These are phyloP conservation scores for Phytophthora constricta DNA, from an alignment of 352 stramenopile genomes.

Conservation along the genomic window DNA sequence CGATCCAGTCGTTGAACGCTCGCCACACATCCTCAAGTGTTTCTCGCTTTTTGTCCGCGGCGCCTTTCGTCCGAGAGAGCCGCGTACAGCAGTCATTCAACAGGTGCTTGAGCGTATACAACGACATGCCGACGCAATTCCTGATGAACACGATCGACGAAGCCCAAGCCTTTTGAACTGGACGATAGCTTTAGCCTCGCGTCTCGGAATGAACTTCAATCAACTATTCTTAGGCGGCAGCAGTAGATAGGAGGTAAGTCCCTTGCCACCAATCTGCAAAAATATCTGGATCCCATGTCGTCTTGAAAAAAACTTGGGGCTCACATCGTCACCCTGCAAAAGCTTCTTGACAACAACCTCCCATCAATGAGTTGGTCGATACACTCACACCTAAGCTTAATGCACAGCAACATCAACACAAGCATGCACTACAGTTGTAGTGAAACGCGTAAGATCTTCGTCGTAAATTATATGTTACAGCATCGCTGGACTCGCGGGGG, in stretches of 20 bases:
- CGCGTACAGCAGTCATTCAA: constrained; percentile 75
- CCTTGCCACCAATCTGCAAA: neutral
- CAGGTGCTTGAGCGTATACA: constrained; percentile 81
- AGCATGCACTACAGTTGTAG: too few relatives aligned
- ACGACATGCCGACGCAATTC: constrained; percentile 46
- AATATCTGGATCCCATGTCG: too few relatives aligned
- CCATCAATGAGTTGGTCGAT: too few relatives aligned
- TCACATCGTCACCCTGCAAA: too few relatives aligned
- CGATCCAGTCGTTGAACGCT: constrained; percentile 81
- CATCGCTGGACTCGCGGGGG: neutral
- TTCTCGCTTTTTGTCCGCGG: constrained; percentile 69
- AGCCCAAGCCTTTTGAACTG: neutral
- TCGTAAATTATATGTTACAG: constrained; percentile 7
- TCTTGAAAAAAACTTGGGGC: too few relatives aligned
- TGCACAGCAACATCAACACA: too few relatives aligned
- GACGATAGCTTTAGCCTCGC: neutral
- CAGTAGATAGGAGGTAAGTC: neutral
- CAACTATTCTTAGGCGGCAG: neutral
- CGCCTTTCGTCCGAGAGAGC: constrained; percentile 60
- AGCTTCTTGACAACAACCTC: too few relatives aligned
- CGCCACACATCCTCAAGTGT: constrained; percentile 77
- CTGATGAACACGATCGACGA: neutral
- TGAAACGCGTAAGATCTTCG: neutral
- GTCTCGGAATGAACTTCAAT: neutral
- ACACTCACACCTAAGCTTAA: too few relatives aligned